Evolutionary conservation across 2,329 filamentous ascomycete genomes (phyloP).

Genomic region (Fusarium setosum): DNA sequence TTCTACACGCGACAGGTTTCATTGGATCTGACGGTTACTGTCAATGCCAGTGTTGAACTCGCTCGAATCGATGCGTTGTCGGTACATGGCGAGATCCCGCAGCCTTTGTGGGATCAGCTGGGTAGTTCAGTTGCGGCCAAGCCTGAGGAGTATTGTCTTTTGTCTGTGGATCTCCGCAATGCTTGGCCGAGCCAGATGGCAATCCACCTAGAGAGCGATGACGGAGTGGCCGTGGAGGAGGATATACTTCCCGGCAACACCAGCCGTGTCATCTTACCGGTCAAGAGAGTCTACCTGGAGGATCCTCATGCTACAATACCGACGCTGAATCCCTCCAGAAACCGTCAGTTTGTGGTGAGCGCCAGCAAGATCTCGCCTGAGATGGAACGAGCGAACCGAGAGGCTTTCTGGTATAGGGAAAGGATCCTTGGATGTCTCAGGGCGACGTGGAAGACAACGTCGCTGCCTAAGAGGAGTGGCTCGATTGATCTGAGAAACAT

Average conservation of each 20-base stretch:
- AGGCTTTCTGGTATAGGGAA: constrained; percentile 93
- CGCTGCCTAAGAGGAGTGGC: constrained; percentile 67
- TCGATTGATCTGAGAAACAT: constrained; percentile 81
- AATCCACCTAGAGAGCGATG: constrained; percentile 69
- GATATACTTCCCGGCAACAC: constrained; percentile 75
- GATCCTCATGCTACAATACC: constrained; percentile 83
- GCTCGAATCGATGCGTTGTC: constrained; percentile 83
- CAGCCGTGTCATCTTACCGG: constrained; percentile 78
- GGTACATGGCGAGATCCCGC: constrained; percentile 74
- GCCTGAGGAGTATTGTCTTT: constrained; percentile 76
- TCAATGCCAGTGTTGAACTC: constrained; percentile 90
- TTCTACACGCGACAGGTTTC: constrained; percentile 89
- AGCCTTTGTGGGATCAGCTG: constrained; percentile 65
- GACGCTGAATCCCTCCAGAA: constrained; percentile 81
- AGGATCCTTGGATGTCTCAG: constrained; percentile 77
- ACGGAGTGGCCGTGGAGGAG: constrained; percentile 62
- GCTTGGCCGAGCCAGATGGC: constrained; percentile 86
- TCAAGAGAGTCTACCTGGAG: constrained; percentile 80
- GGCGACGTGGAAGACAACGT: constrained; percentile 75
- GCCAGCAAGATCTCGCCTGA: constrained; percentile 82
- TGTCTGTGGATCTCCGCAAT: constrained; percentile 88
- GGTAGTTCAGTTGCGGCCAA: constrained; percentile 49
- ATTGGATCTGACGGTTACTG: constrained; percentile 85
- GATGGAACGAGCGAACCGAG: constrained; percentile 79
- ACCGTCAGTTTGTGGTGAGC: constrained; percentile 93